These are phyloP conservation scores for Kernera saxatilis DNA, from an alignment of 345 rosid genomes.

Conservation along the genomic window DNA sequence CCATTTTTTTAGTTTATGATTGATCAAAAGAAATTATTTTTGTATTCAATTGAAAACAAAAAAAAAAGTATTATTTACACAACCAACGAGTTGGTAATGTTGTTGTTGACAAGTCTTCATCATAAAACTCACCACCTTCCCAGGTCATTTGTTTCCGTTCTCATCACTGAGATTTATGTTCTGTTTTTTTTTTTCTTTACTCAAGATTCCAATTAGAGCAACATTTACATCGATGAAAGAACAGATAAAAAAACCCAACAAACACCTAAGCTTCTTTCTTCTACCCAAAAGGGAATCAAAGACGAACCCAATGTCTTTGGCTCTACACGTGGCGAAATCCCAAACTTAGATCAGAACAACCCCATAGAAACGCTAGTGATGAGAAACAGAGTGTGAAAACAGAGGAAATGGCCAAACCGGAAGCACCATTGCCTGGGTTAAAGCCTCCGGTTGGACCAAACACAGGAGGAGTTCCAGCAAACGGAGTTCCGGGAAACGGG, in stretches of 20 bases:
- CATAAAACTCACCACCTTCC: slow-evolving; percentile 6
- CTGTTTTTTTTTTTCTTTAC: background rate
- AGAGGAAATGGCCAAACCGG: slow-evolving; percentile 18
- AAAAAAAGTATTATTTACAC: background rate
- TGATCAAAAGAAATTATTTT: background rate
- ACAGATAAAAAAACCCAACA: background rate
- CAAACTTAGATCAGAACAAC: slow-evolving; percentile 20
- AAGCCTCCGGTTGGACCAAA: slow-evolving; percentile 31
- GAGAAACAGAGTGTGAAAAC: slow-evolving; percentile 33
- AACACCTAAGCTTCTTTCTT: slow-evolving; percentile 6
- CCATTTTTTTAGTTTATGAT: background rate
- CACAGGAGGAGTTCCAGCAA: slow-evolving; percentile 5
- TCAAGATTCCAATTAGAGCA: slow-evolving; percentile 17
- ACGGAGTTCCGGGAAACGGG: background rate
- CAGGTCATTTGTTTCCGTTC: slow-evolving; percentile 12
- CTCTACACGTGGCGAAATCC: slow-evolving; percentile 25
- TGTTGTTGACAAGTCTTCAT: slow-evolving; percentile 19
- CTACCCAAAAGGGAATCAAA: slow-evolving; percentile 13
- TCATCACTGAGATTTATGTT: background rate
- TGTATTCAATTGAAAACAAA: background rate
- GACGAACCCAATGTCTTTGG: slow-evolving; percentile 9
- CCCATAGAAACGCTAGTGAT: slow-evolving; percentile 16
- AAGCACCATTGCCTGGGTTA: slow-evolving; percentile 17
- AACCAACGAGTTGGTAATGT: slow-evolving; percentile 10
- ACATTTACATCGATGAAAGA: slow-evolving; percentile 19